A percentile compares a stretch with the other conserved stretches of the same genome.
These are phyloP conservation scores for Xylariaceae sp. DNA, from an alignment of 2,329 filamentous ascomycete genomes.

Conservation along the genomic window DNA sequence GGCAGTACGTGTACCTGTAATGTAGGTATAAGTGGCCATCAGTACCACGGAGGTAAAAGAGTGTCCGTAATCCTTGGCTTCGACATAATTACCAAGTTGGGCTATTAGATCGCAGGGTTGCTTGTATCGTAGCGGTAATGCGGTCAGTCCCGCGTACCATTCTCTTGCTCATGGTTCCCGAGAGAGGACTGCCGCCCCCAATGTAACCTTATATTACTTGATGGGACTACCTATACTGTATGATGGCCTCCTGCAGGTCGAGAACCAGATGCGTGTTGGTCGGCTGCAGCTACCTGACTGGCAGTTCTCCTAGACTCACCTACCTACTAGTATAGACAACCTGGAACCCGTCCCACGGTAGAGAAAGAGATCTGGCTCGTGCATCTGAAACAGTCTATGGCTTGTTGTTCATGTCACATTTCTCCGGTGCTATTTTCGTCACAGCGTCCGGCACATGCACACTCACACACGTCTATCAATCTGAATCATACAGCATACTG, in stretches of 20 bases:
- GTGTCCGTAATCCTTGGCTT: conserved; percentile 1
- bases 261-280: conserved; percentile 22
- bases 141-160: conserved; percentile 31
- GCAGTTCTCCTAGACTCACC: conserved; percentile 16
- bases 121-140: conserved; percentile 6
- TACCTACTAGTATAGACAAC: no score
- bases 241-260: conserved; percentile 26
- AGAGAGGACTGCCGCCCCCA: conserved; percentile 27
- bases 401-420: conserved; percentile 13
- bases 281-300: conserved; percentile 27
- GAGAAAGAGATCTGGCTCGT: conserved; percentile 16
- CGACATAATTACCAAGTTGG: conserved; percentile 14
- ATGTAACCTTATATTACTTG: conserved; percentile 33
- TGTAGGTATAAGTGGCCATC: no score
- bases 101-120: conserved; percentile 7
- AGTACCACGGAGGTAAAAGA: background rate
- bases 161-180: conserved; percentile 25
- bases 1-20: background rate
- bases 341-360: no score
- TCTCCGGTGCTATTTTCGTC: conserved; percentile 25
- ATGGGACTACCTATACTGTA: conserved; percentile 30
- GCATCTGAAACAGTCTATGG: conserved; percentile 28
- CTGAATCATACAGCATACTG: background rate
- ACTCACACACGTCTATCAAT: conserved; percentile 1
- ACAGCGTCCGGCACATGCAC: background rate